A percentile compares a stretch with the other conserved stretches of the same genome.
Conservation (phyloP, 2,329 filamentous ascomycete species). For the Beauveria brongniartii region DNA sequence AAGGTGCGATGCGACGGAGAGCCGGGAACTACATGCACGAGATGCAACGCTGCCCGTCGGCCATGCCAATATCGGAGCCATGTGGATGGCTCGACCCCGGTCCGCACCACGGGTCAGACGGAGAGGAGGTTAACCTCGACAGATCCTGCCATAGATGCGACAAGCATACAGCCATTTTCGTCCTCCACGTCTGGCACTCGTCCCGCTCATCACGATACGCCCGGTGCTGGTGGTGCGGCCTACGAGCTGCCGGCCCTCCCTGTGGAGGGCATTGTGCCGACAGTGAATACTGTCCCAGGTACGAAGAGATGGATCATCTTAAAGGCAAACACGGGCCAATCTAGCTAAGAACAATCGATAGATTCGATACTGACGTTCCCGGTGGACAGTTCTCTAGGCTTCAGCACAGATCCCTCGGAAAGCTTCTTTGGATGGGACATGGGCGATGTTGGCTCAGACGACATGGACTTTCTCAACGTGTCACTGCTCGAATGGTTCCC, state of each 20-base stretch:
- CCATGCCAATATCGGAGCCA: neutral
- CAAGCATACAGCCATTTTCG: neutral
- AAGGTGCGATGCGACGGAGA: constrained; percentile 9
- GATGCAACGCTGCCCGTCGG: neutral
- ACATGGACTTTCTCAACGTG: neutral
- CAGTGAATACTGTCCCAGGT: neutral
- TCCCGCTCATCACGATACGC: neutral
- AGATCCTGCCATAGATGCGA: neutral
- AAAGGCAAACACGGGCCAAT: neutral
- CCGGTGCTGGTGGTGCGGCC: neutral
- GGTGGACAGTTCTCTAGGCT: neutral
- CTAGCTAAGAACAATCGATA: neutral
- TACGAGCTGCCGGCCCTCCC: neutral
- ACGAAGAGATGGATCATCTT: neutral
- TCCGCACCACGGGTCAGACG: neutral
- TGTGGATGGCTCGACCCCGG: neutral
- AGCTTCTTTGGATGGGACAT: constrained; percentile 10
- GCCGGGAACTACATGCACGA: neutral
- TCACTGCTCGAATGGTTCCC: neutral
- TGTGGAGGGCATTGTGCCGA: neutral
- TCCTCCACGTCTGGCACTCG: neutral
- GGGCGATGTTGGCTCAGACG: neutral
- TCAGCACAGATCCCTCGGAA: constrained; percentile 2
- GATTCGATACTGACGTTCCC: neutral
- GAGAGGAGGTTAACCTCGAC: neutral